Evolutionary conservation across 768 basidiomycete genomes (phyloP).

Genomic region (Rhizopogon roseolus): DNA sequence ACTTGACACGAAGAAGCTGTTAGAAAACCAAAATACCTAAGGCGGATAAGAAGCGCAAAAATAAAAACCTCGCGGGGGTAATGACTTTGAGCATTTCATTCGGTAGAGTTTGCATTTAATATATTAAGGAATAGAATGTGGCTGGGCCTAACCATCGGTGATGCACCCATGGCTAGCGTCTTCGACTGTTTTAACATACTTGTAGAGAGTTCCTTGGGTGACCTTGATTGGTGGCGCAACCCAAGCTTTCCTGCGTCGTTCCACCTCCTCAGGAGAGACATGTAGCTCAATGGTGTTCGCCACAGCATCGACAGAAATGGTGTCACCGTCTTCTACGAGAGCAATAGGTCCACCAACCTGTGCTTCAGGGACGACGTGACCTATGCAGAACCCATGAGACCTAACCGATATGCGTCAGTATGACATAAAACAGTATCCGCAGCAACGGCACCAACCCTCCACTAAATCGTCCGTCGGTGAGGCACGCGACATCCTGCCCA

Average conservation of each 20-base stretch:
- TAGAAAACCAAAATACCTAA: conserved; percentile 94
- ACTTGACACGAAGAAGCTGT: conserved; percentile 80
- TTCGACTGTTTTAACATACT: conserved; percentile 82
- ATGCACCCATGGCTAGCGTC: conserved; percentile 94
- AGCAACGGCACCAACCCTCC: conserved; percentile 68
- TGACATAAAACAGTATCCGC: conserved; percentile 12
- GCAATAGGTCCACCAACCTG: conserved; percentile 93
- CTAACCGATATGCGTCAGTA: conserved; percentile 33
- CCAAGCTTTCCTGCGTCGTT: conserved; percentile 68
- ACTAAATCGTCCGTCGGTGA: conserved; percentile 97
- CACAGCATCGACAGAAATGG: conserved; percentile 84
- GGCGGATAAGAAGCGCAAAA: conserved; percentile 81
- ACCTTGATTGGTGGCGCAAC: conserved; percentile 82
- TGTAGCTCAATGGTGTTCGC: conserved; percentile 78
- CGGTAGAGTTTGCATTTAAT: background rate
- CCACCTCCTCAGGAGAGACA: conserved; percentile 78
- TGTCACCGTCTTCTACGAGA: conserved; percentile 82
- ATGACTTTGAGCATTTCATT: no score
- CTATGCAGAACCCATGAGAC: conserved; percentile 95
- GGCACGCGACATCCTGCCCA: conserved; percentile 91
- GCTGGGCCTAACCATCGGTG: conserved; percentile 63
- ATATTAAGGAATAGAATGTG: background rate
- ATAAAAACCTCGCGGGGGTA: conserved; percentile 47
- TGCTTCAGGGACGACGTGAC: conserved; percentile 95
- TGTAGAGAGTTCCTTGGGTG: conserved; percentile 77